Evolutionary conservation across 768 basidiomycete species (phyloP), one percentile per base, ranked within the genome.

Genomic region (Lactarius vividus): DNA sequence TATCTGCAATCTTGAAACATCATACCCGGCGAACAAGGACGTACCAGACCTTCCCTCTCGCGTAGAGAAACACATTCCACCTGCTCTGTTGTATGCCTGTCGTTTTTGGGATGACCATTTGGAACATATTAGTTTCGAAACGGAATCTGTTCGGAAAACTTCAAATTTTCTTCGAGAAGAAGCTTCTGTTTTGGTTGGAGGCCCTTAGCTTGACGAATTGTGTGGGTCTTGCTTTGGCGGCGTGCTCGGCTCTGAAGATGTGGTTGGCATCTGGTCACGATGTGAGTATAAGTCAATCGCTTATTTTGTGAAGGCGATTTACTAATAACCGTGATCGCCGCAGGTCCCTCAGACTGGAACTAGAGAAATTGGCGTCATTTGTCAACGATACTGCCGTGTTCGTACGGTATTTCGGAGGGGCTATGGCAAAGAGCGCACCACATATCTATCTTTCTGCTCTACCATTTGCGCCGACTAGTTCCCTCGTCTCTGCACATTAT

Each of bases 121-220:
- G 23, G 28, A 46, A 52, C 20, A 31, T 28, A 16, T 52, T 46
- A 10, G 26, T 39, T 61, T 61, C 9, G 44, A 46, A 11, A 10
- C 8, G 16, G 35, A n/a, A 61, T 46, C 46, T 61, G 8, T 31
- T 11, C 9, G 20, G 18, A 26, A 46, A 53, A 31, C n/a, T 61
- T 33, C 28, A 8, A 23, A 4, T 4, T 4, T 44, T 61, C n/a
- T 61, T 61, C 20, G 18, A 52, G 46, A 28, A 8, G 16, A 61
- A 61, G 15, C 29, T 61, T 33, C 33, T 46, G 10, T 61, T 61
- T 44, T 61, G 60, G 60, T 13, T 61, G 20, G 60, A 61, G 31
- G 31, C 35, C 7, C 60, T 61, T 33, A 61, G 60, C 33, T 13
- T 53, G 26, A 37, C 23, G 13, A 29, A 42, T 31, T 9, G 4